Evolutionary conservation across 441 rosid genomes (phyloP).

Genomic region (Adansonia grandidieri): DNA sequence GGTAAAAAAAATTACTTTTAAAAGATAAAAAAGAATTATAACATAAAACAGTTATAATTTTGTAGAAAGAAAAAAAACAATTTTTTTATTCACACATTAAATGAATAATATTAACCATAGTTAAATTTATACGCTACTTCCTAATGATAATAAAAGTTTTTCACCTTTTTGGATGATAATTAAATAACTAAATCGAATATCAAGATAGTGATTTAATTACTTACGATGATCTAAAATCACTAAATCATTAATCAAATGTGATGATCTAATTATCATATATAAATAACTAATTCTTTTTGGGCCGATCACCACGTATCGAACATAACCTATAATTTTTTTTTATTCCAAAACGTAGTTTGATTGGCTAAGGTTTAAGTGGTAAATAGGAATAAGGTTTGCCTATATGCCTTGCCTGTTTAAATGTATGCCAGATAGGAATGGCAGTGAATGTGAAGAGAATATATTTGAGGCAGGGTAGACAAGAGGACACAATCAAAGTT

Average conservation of each 20-base stretch:
- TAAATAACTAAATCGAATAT: too few species aligned
- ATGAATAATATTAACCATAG: neutral
- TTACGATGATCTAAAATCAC: too few species aligned
- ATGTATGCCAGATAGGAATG: neutral
- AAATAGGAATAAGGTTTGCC: neutral
- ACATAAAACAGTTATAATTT: too few species aligned
- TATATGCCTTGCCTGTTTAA: neutral
- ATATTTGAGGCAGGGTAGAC: neutral
- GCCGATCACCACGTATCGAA: too few species aligned
- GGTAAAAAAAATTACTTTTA: too few species aligned
- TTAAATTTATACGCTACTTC: neutral
- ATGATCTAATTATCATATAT: too few species aligned
- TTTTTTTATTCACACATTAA: neutral
- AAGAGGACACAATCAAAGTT: conserved; percentile 21
- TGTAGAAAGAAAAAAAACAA: neutral
- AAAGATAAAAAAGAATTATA: too few species aligned
- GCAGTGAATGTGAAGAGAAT: conserved; percentile 15
- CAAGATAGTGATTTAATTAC: too few species aligned
- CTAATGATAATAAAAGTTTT: neutral
- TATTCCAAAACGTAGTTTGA: too few species aligned
- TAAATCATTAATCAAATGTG: too few species aligned
- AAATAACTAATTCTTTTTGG: too few species aligned
- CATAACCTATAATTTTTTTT: too few species aligned
- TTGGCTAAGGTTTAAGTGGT: neutral
- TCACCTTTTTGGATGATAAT: neutral